Conservation (phyloP, 805 yeast species). For the Cyberlindnera maritima region DNA sequence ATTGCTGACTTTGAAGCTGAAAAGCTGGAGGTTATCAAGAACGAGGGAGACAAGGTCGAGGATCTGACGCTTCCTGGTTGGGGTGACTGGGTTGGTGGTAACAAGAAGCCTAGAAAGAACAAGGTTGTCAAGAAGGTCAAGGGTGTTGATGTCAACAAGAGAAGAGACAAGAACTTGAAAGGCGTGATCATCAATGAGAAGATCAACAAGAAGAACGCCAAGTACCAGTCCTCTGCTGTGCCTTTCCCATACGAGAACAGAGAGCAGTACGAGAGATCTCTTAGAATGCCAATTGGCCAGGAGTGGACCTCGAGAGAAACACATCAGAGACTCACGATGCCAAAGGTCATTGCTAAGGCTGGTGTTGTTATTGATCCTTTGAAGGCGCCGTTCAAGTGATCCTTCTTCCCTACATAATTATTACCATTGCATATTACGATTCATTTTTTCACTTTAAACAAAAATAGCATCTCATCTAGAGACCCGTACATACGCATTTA, state of each 20-base stretch:
- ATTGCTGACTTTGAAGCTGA: slow-evolving; percentile 74
- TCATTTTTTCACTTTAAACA: too few relatives aligned
- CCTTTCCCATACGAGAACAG: slow-evolving; percentile 92
- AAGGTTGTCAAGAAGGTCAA: slow-evolving; percentile 67
- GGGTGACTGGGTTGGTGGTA: slow-evolving; percentile 95
- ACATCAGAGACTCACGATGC: slow-evolving; percentile 86
- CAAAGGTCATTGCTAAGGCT: slow-evolving; percentile 79
- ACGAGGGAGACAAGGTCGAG: slow-evolving; percentile 85
- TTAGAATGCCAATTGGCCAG: slow-evolving; percentile 95
- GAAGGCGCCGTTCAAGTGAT: slow-evolving; percentile 72
- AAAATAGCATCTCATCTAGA: slow-evolving; percentile 1
- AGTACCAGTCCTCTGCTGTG: slow-evolving; percentile 84
- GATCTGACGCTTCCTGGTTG: slow-evolving; percentile 93
- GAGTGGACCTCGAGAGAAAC: slow-evolving; percentile 92
- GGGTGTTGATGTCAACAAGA: slow-evolving; percentile 71
- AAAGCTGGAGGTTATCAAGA: slow-evolving; percentile 60
- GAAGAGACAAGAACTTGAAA: slow-evolving; percentile 73
- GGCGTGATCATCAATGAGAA: slow-evolving; percentile 89
- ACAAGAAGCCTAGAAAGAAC: slow-evolving; percentile 41
- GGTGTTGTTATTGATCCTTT: slow-evolving; percentile 91
- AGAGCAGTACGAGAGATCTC: slow-evolving; percentile 92
- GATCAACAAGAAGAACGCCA: slow-evolving; percentile 77
- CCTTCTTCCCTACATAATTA: too few relatives aligned
- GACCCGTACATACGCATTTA: slow-evolving; percentile 34
- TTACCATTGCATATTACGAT: too few relatives aligned